These are phyloP conservation scores for Candida odintsovae DNA, from an alignment of 805 yeast species.

Conservation along the genomic window DNA sequence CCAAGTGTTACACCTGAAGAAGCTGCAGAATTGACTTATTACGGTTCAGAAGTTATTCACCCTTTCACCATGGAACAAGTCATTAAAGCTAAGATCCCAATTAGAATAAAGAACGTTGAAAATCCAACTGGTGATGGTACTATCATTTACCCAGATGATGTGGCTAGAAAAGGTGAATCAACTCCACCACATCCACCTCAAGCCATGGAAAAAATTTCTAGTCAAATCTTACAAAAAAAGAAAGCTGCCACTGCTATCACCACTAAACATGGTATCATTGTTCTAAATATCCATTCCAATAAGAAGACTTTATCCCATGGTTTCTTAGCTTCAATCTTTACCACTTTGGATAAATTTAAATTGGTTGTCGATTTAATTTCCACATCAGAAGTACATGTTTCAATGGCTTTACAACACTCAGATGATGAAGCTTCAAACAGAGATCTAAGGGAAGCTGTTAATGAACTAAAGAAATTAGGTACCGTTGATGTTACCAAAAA, in stretches of 20 bases:
- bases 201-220: slow-evolving; percentile 42
- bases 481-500: slow-evolving; percentile 82
- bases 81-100: slow-evolving; percentile 91
- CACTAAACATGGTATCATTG: slow-evolving; percentile 87
- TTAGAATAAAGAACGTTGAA: slow-evolving; percentile 92
- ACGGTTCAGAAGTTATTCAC: slow-evolving; percentile 96
- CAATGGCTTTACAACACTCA: slow-evolving; percentile 90
- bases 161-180: slow-evolving; percentile 76
- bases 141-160: slow-evolving; percentile 85
- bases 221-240: slow-evolving; percentile 36
- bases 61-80: slow-evolving; percentile 99
- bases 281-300: slow-evolving; percentile 89
- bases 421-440: slow-evolving; percentile 50
- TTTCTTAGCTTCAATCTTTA: slow-evolving; percentile 84
- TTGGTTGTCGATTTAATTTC: slow-evolving; percentile 93
- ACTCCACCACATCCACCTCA: slow-evolving; percentile 97
- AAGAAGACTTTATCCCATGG: slow-evolving; percentile 92
- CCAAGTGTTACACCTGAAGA: slow-evolving; percentile 95
- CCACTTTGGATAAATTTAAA: slow-evolving; percentile 75
- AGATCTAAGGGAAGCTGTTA: slow-evolving; percentile 64
- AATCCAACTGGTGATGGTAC: slow-evolving; percentile 94
- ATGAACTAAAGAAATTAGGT: slow-evolving; percentile 76
- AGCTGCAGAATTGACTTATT: slow-evolving; percentile 96
- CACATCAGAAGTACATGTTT: slow-evolving; percentile 96
- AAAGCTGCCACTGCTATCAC: slow-evolving; percentile 94